Base-by-base conservation (phyloP, 2,329 filamentous ascomycete species). In the Clarireedia monteithiana region DNA sequence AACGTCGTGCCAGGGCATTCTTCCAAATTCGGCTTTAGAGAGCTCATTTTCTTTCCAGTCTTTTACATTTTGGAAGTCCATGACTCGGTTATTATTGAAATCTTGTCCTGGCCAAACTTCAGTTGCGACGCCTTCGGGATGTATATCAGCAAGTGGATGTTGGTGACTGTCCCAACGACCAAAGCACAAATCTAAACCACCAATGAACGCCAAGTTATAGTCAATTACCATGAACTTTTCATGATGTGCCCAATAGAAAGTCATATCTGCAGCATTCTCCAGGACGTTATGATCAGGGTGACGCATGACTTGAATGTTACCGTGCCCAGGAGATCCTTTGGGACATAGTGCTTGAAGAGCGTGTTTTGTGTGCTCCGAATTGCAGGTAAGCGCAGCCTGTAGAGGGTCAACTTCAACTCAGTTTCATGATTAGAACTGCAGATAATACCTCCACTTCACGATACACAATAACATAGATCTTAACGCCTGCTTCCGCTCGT, bases 1-100 rank as follows among this genome's bases (percentile, higher is more conserved):
- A 3, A 96, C 91, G 69, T 99, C 94, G 68, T 97, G 91, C 94
- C 94, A 99, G 0, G 92, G 92, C 94, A 99, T 97, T 30, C 94
- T 86, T 6, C 91, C 91, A 65, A 86, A 95, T 49, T 96, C 89
- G 3, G 87, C 84, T 72, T 97, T 97, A 70, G 85, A 90, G 15
- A 97, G 76, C 69, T 96, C 90, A 63, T 99, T 97, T 50, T 86
- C 82, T 71, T 94, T 90, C 92, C 92, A 97, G 67, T 96, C 86
- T 30, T 88, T 71, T 1, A 97, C 94, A 34, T 86, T 87, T 64
- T 96, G 80, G 69, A 97, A 99, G 67, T 99, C 94, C 86, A 95
- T 88, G 64, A 97, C 85, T 39, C 92, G 84, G 70, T 96, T 96
- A 72, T 97, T 97, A 72, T 97, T 97, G 76, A 95, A 97, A 66